Evolutionary conservation across 805 yeast species (phyloP).

Genomic region (Sugiyamaella boreocaroliniensis): DNA sequence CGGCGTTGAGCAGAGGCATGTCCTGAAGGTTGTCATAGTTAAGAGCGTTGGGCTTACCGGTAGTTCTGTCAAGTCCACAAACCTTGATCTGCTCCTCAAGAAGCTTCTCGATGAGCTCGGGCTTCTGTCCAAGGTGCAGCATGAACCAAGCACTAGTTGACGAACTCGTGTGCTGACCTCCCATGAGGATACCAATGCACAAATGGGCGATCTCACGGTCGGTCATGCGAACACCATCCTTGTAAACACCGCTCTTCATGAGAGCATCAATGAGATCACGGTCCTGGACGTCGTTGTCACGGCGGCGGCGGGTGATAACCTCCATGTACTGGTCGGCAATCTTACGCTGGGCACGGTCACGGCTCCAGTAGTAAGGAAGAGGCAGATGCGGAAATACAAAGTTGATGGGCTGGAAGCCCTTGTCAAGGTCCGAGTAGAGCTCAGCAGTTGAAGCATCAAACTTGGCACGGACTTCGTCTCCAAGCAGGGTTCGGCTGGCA

Average conservation of each 20-base stretch:
- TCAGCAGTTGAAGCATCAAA: constrained; percentile 79
- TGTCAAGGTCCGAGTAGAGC: constrained; percentile 84
- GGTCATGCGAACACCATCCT: constrained; percentile 90
- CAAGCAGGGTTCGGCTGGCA: constrained; percentile 85
- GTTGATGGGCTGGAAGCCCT: constrained; percentile 93
- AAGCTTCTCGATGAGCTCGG: constrained; percentile 76
- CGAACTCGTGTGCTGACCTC: constrained; percentile 98
- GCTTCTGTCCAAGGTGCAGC: constrained; percentile 82
- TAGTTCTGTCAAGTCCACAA: constrained; percentile 33
- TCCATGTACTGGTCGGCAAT: constrained; percentile 77
- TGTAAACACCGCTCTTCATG: constrained; percentile 76
- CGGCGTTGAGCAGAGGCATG: constrained; percentile 74
- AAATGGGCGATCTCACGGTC: constrained; percentile 92
- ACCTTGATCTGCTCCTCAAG: constrained; percentile 66
- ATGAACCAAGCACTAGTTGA: constrained; percentile 94
- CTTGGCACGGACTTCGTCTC: constrained; percentile 81
- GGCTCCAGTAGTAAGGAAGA: constrained; percentile 69
- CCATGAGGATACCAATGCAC: constrained; percentile 94
- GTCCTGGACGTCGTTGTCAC: constrained; percentile 65
- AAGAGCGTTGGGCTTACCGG: constrained; percentile 44
- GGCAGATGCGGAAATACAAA: constrained; percentile 95
- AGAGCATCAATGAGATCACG: constrained; percentile 87
- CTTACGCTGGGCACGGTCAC: constrained; percentile 82
- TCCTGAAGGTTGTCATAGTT: constrained; percentile 77
- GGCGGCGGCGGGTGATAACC: constrained; percentile 68